These are phyloP conservation scores for Candida odintsovae DNA, from an alignment of 805 yeast species.

Conservation along the genomic window DNA sequence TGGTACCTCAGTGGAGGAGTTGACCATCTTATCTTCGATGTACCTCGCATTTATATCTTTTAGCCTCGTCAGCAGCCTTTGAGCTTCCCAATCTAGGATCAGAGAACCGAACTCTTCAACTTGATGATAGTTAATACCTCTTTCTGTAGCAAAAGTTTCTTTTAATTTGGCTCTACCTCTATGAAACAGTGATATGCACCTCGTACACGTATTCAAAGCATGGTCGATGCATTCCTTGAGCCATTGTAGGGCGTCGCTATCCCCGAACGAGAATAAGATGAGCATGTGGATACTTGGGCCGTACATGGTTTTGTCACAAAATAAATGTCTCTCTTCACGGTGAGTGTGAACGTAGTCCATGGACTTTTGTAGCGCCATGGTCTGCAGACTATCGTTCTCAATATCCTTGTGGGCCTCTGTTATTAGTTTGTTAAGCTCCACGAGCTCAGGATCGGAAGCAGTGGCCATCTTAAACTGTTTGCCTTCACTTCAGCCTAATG, in stretches of 20 bases:
- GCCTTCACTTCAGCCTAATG: neutral
- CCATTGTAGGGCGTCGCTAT: conserved; percentile 39
- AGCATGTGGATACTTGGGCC: conserved; percentile 49
- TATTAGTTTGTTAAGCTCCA: conserved; percentile 1
- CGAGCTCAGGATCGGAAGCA: neutral
- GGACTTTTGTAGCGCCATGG: conserved; percentile 34
- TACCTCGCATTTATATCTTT: neutral
- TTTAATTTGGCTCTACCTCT: conserved; percentile 45
- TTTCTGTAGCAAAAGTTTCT: conserved; percentile 43
- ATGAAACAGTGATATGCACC: conserved; percentile 51
- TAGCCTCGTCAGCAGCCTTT: conserved; percentile 12
- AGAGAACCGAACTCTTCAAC: conserved; percentile 18
- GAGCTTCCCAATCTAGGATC: conserved; percentile 24
- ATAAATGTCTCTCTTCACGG: conserved; percentile 38
- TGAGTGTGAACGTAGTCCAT: conserved; percentile 29
- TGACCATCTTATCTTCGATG: neutral
- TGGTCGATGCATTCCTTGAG: conserved; percentile 33
- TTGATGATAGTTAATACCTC: conserved; percentile 32
- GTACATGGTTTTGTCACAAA: conserved; percentile 45
- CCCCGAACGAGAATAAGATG: conserved; percentile 56
- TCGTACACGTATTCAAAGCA: conserved; percentile 42
- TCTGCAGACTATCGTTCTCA: conserved; percentile 29
- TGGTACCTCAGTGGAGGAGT: conserved; percentile 9
- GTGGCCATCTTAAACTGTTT: neutral
- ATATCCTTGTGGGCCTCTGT: conserved; percentile 27